Evolutionary conservation across 352 stramenopile genomes (phyloP).

Genomic region (Phytophthora litchii): DNA sequence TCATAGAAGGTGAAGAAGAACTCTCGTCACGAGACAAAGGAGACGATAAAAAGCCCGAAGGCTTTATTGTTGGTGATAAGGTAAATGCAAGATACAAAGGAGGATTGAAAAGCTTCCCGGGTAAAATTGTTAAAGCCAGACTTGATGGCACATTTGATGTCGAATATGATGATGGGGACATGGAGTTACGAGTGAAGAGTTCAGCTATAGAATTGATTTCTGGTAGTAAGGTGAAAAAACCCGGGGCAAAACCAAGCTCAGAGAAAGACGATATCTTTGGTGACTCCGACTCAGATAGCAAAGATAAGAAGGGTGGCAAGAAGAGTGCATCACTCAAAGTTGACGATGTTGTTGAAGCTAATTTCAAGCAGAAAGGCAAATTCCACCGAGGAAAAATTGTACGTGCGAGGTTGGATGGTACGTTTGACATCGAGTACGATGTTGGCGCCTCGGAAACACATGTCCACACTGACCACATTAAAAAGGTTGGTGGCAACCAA

Average conservation of each 20-base stretch:
- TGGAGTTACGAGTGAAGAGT: slow-evolving; percentile 36
- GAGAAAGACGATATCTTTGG: slow-evolving; percentile 38
- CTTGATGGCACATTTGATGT: slow-evolving; percentile 70
- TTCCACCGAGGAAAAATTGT: slow-evolving; percentile 41
- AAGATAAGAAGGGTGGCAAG: slow-evolving; percentile 3
- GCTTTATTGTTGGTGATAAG: slow-evolving; percentile 41
- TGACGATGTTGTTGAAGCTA: slow-evolving; percentile 35
- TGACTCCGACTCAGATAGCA: slow-evolving; percentile 32
- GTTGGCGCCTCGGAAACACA: slow-evolving; percentile 34
- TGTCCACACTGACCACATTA: slow-evolving; percentile 24
- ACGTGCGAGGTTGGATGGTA: slow-evolving; percentile 30
- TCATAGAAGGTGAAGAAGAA: slow-evolving; percentile 24
- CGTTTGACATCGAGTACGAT: slow-evolving; percentile 46
- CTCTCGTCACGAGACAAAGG: not conserved
- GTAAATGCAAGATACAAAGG: slow-evolving; percentile 50
- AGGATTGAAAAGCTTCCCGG: slow-evolving; percentile 42
- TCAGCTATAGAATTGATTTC: slow-evolving; percentile 18
- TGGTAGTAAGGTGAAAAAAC: slow-evolving; percentile 15
- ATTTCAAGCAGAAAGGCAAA: slow-evolving; percentile 48
- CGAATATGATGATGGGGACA: slow-evolving; percentile 61
- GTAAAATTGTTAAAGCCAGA: slow-evolving; percentile 49
- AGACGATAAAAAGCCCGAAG: slow-evolving; percentile 14
- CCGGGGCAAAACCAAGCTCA: slow-evolving; percentile 13
- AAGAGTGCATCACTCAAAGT: slow-evolving; percentile 22
- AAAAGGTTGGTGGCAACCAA: slow-evolving; percentile 13